These are phyloP conservation scores for Circinella umbellata DNA, from an alignment of 371 early-diverging fungal species.

Conservation along the genomic window DNA sequence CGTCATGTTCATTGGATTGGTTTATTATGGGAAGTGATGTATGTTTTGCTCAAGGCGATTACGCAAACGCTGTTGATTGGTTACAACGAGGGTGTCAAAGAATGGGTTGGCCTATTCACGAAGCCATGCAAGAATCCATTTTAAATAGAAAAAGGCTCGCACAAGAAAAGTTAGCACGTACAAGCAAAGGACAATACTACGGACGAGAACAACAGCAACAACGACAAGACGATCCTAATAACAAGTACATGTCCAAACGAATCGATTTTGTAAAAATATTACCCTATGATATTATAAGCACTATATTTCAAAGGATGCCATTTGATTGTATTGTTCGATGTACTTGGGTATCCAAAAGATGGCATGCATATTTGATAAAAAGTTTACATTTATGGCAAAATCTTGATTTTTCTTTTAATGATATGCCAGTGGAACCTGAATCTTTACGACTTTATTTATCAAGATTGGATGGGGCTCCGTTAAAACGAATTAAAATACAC, in stretches of 20 bases:
- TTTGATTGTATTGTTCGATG: conserved; percentile 26
- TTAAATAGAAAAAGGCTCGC: neutral
- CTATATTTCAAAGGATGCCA: conserved; percentile 26
- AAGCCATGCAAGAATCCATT: neutral
- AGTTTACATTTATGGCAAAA: conserved; percentile 30
- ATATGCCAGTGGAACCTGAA: conserved; percentile 3
- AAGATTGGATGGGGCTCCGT: conserved; percentile 23
- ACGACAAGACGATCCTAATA: neutral
- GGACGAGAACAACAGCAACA: neutral
- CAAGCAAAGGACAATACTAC: neutral
- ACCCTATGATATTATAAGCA: conserved; percentile 27
- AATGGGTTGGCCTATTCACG: conserved; percentile 7
- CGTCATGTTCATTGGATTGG: conserved; percentile 15
- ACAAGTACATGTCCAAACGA: neutral
- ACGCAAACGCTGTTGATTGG: conserved; percentile 16
- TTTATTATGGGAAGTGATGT: conserved; percentile 24
- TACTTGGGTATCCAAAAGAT: conserved; percentile 26
- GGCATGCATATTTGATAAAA: conserved; percentile 22
- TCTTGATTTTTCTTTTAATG: conserved; percentile 20
- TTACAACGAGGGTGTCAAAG: neutral
- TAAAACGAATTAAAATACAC: conserved; percentile 18
- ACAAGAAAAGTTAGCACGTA: neutral
- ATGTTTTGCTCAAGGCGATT: conserved; percentile 16
- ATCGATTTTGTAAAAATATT: conserved; percentile 23
- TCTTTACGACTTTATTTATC: conserved; percentile 23